phyloP scores from a whole-genome alignment of 192 early-diverging fungal genomes.

The Gryganskiella cystojenkinii region DNA sequence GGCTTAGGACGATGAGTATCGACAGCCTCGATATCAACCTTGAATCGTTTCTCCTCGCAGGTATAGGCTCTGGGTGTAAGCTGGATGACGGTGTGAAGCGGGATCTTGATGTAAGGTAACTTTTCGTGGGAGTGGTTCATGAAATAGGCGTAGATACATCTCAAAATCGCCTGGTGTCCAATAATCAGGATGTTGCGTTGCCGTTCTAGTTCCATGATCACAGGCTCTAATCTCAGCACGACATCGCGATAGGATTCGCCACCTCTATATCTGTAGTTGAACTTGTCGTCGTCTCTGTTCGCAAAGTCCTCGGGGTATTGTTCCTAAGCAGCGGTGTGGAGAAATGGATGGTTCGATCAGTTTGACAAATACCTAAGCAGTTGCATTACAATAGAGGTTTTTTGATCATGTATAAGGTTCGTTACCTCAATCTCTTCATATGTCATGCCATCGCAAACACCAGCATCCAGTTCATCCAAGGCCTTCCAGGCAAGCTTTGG shows the following conservation, averaged over 20 bases:
- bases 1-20: slow-evolving; percentile 94
- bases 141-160: slow-evolving; percentile 99
- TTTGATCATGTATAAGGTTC: neutral
- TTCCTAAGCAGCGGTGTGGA: slow-evolving; percentile 46
- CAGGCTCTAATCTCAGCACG: slow-evolving; percentile 95
- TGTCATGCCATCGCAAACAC: slow-evolving; percentile 98
- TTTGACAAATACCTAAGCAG: neutral
- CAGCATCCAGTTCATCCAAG: slow-evolving; percentile 96
- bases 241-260: slow-evolving; percentile 96
- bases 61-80: slow-evolving; percentile 97
- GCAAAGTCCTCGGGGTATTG: slow-evolving; percentile 94
- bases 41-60: slow-evolving; percentile 93
- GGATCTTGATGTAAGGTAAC: slow-evolving; percentile 98
- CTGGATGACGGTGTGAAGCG: slow-evolving; percentile 97
- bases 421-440: slow-evolving; percentile 96
- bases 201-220: slow-evolving; percentile 99
- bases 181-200: slow-evolving; percentile 97
- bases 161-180: slow-evolving; percentile 97
- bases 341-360: neutral
- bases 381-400: neutral
- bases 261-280: slow-evolving; percentile 86
- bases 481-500: slow-evolving; percentile 97
- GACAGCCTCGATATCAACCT: slow-evolving; percentile 97
- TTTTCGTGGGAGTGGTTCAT: slow-evolving; percentile 94
- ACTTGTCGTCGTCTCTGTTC: slow-evolving; percentile 97